Base-by-base conservation (phyloP, 345 rosid genomes). In the Gossypium turneri region DNA sequence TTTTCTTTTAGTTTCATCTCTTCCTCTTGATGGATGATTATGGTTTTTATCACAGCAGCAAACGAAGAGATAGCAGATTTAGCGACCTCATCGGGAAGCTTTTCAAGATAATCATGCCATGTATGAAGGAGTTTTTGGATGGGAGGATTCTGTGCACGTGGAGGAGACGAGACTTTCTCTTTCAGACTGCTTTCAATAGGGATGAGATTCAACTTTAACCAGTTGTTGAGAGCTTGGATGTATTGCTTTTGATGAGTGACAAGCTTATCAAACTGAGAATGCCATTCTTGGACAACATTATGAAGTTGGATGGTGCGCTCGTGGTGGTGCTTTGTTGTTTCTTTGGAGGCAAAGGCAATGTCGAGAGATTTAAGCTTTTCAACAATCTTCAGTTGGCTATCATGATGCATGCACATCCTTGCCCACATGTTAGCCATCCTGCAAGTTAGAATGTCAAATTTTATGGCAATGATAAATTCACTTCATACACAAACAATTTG, bases 371-470 rank as follows among this genome's bases (percentile, higher is more conserved):
- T 91, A 55, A 93, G 87, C 76, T 89, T 86, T 68, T 82, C 70
- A 47, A 88, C 97, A 69, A 91, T 86, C 77, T 73, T 74, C 62
- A 89, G 85, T 78, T 95, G 99, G 76, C 80, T 84, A 52, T 88
- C 85, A 38, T 93, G 98, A 74, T 95, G 98, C 38, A 57, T 24
- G 72, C 78, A 78, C 93, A 93, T 89, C 62, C 80, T 86, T 62
- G 77, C 82, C 99, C 98, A 95, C 99, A 95, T 95, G 63, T 82
- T 84, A 9, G 94, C 90, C 97, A 93, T 89, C 84, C 99, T 95
- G 83, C 80, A 79, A 34, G 48, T 43, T 6, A 67, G 12, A 64
- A 65, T 10, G 25, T 53, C 48, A 70, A 77, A 64, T 43, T 45
- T 24, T 44, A 29, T 55, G 45, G 57, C 63, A 29, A 68, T 63